phyloP scores from a whole-genome alignment of 2,329 filamentous ascomycete genomes.

The Nemania serpens region DNA sequence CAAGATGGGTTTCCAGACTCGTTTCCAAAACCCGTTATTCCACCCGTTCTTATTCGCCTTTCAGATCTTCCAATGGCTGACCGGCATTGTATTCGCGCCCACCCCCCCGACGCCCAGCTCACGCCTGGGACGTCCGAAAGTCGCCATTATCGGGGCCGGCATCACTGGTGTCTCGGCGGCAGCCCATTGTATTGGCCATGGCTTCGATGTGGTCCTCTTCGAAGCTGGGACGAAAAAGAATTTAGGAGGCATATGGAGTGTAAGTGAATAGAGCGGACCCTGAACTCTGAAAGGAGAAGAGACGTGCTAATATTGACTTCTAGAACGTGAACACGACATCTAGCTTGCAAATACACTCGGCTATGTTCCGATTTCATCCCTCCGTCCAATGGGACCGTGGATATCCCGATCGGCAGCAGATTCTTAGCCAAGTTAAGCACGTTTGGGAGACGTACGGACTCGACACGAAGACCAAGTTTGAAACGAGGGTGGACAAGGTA shows the following conservation, averaged over 20 bases:
- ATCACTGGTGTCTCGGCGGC: constrained; percentile 79
- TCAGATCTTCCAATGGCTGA: constrained; percentile 66
- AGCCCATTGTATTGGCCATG: constrained; percentile 82
- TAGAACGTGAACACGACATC: constrained; percentile 82
- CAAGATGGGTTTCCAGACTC: constrained; percentile 29
- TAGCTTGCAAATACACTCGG: constrained; percentile 78
- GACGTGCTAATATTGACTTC: neutral
- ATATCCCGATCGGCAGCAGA: constrained; percentile 79
- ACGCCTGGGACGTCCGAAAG: constrained; percentile 63
- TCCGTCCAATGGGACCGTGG: constrained; percentile 74
- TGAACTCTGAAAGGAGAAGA: neutral
- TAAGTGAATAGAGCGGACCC: constrained; percentile 45
- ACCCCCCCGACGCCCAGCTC: constrained; percentile 64
- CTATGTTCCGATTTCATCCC: constrained; percentile 89
- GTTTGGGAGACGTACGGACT: constrained; percentile 79
- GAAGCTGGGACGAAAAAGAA: constrained; percentile 69
- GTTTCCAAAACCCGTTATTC: constrained; percentile 48
- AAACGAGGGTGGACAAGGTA: constrained; percentile 69
- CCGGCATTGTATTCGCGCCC: constrained; percentile 70
- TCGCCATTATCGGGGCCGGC: constrained; percentile 72
- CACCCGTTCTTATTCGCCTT: constrained; percentile 66
- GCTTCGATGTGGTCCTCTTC: constrained; percentile 81
- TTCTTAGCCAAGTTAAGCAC: constrained; percentile 70
- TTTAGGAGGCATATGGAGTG: constrained; percentile 81
- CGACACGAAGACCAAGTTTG: constrained; percentile 71